Percentiles rank a stretch among this genome's conserved stretches.
phyloP scores from a whole-genome alignment of 208 protist genomes.

The Trypanosoma caninum region DNA sequence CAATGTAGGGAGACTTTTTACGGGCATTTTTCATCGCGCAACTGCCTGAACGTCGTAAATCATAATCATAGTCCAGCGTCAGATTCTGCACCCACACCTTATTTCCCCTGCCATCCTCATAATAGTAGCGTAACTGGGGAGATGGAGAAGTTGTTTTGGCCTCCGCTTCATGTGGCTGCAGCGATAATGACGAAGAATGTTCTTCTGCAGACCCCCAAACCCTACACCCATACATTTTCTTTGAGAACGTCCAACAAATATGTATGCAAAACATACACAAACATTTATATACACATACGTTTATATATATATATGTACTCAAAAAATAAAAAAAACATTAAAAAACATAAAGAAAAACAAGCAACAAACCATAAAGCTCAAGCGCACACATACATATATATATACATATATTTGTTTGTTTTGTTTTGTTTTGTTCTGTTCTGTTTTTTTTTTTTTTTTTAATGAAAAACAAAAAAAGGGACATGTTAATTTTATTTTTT shows the following conservation, averaged over 20 bases:
- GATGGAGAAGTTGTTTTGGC: not conserved
- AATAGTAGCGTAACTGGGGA: slow-evolving; percentile 13
- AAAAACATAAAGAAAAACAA: slow-evolving; percentile 14
- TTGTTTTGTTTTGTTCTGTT: not conserved
- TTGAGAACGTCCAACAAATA: no score
- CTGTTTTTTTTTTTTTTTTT: not conserved
- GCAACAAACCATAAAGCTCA: not conserved
- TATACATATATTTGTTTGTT: not conserved
- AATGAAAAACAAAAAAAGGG: no score
- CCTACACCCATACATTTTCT: no score
- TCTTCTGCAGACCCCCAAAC: no score
- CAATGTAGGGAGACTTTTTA: not conserved
- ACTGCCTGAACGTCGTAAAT: not conserved
- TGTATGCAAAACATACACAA: not conserved
- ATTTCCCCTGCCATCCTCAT: slow-evolving; percentile 25
- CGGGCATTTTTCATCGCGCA: not conserved
- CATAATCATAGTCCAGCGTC: slow-evolving; percentile 20
- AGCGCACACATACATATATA: not conserved
- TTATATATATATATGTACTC: not conserved
- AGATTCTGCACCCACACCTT: slow-evolving; percentile 31
- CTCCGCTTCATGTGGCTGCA: not conserved
- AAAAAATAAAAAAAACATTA: not conserved
- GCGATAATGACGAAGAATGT: not conserved
- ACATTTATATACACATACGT: not conserved
- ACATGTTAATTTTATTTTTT: no score